These are phyloP conservation scores for Gremmenia infestans DNA, from an alignment of 2,329 filamentous ascomycete genomes.

Conservation along the genomic window DNA sequence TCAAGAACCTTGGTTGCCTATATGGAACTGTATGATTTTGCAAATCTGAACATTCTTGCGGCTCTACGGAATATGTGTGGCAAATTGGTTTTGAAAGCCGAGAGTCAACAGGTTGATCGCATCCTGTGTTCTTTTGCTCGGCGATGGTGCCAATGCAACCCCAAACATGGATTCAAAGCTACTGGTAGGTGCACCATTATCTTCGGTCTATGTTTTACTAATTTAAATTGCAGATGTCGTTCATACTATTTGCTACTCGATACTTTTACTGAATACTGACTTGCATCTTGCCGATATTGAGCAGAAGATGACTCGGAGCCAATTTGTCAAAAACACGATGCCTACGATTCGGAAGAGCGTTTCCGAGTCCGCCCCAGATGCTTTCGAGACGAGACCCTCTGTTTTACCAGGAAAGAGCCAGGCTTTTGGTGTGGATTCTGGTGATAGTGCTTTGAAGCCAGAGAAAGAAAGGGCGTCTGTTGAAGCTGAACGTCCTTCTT, in stretches of 20 bases:
- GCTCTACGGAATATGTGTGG: slow-evolving; percentile 77
- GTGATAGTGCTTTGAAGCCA: slow-evolving; percentile 14
- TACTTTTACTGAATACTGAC: slow-evolving; percentile 93
- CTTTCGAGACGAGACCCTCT: slow-evolving; percentile 51
- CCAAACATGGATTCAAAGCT: slow-evolving; percentile 87
- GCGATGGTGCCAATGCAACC: slow-evolving; percentile 91
- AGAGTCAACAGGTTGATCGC: slow-evolving; percentile 95
- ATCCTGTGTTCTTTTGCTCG: slow-evolving; percentile 85
- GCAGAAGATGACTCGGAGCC: slow-evolving; percentile 88
- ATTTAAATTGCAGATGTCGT: slow-evolving; percentile 64
- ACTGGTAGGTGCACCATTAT: slow-evolving; percentile 53
- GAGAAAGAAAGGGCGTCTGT: slow-evolving; percentile 27
- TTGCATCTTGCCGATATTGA: slow-evolving; percentile 93
- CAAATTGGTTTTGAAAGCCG: slow-evolving; percentile 76
- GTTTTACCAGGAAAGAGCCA: slow-evolving; percentile 41
- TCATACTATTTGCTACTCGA: slow-evolving; percentile 94
- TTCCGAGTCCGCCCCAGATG: slow-evolving; percentile 64
- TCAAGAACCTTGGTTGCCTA: slow-evolving; percentile 66
- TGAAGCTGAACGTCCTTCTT: slow-evolving; percentile 30
- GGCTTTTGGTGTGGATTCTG: slow-evolving; percentile 21
- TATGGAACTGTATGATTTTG: slow-evolving; percentile 89
- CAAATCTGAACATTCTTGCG: slow-evolving; percentile 71
- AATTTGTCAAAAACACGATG: slow-evolving; percentile 96
- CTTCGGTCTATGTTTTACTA: slow-evolving; percentile 4
- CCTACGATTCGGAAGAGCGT: slow-evolving; percentile 78